Evolutionary conservation across 768 basidiomycete species (phyloP), one percentile per base, ranked within the genome.

Genomic region (Aureoboletus auriporus): DNA sequence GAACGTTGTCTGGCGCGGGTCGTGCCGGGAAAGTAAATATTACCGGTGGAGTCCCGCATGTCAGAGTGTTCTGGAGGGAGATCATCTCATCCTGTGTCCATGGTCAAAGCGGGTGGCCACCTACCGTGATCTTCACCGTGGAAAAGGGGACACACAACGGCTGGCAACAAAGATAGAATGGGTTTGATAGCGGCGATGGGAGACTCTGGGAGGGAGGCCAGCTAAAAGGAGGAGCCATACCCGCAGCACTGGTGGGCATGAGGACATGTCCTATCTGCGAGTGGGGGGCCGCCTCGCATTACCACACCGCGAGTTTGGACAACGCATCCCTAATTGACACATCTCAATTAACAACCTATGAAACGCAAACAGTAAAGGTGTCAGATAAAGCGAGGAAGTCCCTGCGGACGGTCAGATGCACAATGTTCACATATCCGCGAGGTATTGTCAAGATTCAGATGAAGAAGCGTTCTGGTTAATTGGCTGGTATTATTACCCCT

Each of bases 301-400:
- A 51, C 52, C 58, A 56, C 64, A 65, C 60, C 46, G 55, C 49
- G 47, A 46, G 58, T 65, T 63, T 64, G 60, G 62, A 50, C 27
- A 57, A 52, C 48, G 38, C 43, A 62, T 56, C 58, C 52, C 59
- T 58, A 59, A 57, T 63, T 53, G 57, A 68, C 52, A 57, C 52
- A 58, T 52, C 49, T 50, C 40, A 61, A 69, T 64, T 69, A 58
- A 63, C 53, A 54, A 38, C 46, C 64, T 51, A 66, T 57, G 59
- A 61, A 55, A 64, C 53, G 42, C 57, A 63, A 57, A 67, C 44
- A 42, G 64, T 41, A 59, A 51, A 52, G 37, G 44, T 48, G 62
- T 50, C 40, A 55, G 62, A 56, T 51, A 48, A 51, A 49, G 61
- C 55, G 42, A 52, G 54, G 56, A 23, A 23, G 20, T 4, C 20